Base-by-base conservation (phyloP, 192 early-diverging fungal species). In the Umbelopsis sp. region DNA sequence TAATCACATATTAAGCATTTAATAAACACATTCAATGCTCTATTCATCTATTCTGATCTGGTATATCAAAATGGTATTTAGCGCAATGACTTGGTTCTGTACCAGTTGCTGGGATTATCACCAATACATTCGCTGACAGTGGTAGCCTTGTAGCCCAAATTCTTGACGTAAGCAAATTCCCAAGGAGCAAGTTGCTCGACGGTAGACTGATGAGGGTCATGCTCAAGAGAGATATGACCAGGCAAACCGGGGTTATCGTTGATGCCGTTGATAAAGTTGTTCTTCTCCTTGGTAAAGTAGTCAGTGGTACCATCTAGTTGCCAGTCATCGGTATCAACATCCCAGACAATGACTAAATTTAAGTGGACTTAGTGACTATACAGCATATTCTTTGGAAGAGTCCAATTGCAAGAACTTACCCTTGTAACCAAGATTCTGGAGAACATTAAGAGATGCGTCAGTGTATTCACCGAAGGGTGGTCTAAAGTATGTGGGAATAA, bases 381-480 rank as follows among this genome's bases (percentile, higher is more conserved):
- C n/a, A n/a, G n/a, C n/a, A n/a, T n/a, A n/a, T n/a, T n/a, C n/a
- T n/a, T n/a, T n/a, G n/a, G n/a, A n/a, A n/a, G n/a, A n/a, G n/a
- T n/a, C n/a, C n/a, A n/a, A n/a, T n/a, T n/a, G 10, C 30, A 9
- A 6, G 10, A 10, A 41, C 37, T 33, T 61, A 61, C 71, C 69
- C 64, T 75, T 77, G 76, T 87, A 87, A 23, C 79, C 81, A 16
- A 72, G 66, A 0, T 50, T 47, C 12, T 75, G 73, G 37, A 87
- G 48, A 21, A 58, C 53, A 1, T 72, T 73, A 18, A 77, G 65
- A 22, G 72, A 71, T 16, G 15, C 33, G n/a, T 46, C 20, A 22
- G 79, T 75, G 10, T 55, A 71, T 33, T 22, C 67, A 65, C 87
- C 87, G 41, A 74, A 84, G 18, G 87, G 87, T 45, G 87, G 87